Base-by-base conservation (phyloP, 2,329 filamentous ascomycete genomes). In the Hypocreales sp. region DNA sequence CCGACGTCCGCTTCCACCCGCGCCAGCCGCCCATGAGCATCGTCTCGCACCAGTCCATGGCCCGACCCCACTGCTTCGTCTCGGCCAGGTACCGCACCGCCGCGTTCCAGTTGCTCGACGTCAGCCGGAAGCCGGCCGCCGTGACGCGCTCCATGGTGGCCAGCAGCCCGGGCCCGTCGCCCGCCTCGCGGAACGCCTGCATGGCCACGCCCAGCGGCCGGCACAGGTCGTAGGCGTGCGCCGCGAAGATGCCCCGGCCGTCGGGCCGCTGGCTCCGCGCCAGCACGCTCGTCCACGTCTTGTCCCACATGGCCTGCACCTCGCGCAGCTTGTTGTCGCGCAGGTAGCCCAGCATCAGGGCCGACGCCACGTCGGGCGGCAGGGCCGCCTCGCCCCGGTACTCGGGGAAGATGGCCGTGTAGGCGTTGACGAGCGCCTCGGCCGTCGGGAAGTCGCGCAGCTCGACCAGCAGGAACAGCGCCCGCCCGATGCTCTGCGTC, bases 81-180 rank as follows among this genome's bases (percentile, higher is more conserved):
- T 61, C 56, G 15, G 72, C 69, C 16, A 94, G 68, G 27, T 64
- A 52, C 40, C 78, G 70, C 30, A 93, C 64, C 36, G 80, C 74
- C 27, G 67, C 61, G 46, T 92, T 90, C 83, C 83, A 92, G 39
- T 81, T 84, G 40, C 65, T 66, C 45, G 69, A 75, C 42, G 82
- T 76, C 31, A 94, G 52, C 16, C 59, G 56, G 55, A 87, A 94
- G 8, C 86, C 87, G 22, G 65, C 61, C 2, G 48, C 45, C 7
- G 69, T 56, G 8, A 86, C 56, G n/a, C 64, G 50, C 14, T 60
- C 48, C 16, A 84, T 48, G 11, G 67, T 51, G 7, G 53, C 32
- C 5, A 59, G 44, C 9, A 81, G 54, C 13, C 58, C 61, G 8
- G 51, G 44, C 6, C 54, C 41, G 34, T 72, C 51, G 6, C 47